Evolutionary conservation across 176 grass and related monocot species (phyloP).

Genomic region (Carex littledalei): DNA sequence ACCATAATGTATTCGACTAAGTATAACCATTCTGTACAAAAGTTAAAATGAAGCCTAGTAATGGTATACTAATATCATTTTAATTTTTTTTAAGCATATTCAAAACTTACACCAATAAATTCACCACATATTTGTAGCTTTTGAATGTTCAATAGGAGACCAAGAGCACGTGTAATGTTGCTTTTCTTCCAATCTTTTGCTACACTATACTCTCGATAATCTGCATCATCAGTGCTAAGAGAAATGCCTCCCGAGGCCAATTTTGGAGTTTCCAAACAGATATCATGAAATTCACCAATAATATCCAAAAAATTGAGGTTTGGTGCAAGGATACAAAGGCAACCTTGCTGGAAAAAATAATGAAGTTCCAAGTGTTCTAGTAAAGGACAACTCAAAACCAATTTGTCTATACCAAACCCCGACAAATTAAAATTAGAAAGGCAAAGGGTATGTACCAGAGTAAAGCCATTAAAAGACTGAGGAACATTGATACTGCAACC

Average conservation of each 20-base stretch:
- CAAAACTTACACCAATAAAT: conserved; percentile 16
- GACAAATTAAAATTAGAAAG: not conserved
- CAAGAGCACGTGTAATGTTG: no score
- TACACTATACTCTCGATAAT: no score
- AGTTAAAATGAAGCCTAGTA: not conserved
- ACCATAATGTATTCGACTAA: no score
- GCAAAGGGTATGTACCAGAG: conserved; percentile 26
- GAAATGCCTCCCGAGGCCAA: no score
- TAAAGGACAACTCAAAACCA: conserved; percentile 33
- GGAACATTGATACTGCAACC: conserved; percentile 7
- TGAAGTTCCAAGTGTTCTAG: conserved; percentile 28
- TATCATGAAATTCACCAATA: conserved; percentile 25
- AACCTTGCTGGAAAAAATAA: not conserved
- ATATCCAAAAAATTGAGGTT: conserved; percentile 33
- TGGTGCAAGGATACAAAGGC: conserved; percentile 38
- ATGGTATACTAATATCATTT: no score
- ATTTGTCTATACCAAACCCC: not conserved
- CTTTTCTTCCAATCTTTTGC: no score
- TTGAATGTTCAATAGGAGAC: conserved; percentile 23
- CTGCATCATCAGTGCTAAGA: no score
- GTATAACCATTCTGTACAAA: not conserved
- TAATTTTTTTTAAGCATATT: not conserved
- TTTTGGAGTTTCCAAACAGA: not conserved
- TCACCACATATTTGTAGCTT: conserved; percentile 10
- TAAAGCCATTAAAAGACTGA: conserved; percentile 26